Evolutionary conservation across 495 filamentous ascomycete genomes (phyloP).

Genomic region (Daldinia decipiens): DNA sequence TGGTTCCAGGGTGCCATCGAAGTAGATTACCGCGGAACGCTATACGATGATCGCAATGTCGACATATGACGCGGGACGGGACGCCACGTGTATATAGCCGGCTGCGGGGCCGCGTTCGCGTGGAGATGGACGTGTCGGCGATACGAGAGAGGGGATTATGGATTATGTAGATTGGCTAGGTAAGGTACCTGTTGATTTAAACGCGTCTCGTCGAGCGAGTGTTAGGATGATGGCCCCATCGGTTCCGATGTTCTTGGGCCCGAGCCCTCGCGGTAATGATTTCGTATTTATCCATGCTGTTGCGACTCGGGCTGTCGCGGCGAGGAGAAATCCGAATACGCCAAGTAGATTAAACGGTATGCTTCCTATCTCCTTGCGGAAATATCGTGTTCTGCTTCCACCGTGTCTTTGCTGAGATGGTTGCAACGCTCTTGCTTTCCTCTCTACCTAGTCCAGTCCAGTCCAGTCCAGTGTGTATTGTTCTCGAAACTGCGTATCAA

Average conservation of each 20-base stretch:
- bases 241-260: not conserved
- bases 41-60: not conserved
- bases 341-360: not conserved
- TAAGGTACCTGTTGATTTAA: not conserved
- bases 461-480: no score
- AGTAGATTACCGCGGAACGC: not conserved
- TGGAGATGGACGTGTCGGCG: not conserved
- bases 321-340: not conserved
- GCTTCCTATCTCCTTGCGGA: no score
- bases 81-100: constrained; percentile 2
- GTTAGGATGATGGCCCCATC: no score
- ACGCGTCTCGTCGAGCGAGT: not conserved
- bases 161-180: not conserved
- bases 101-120: not conserved
- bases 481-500: no score
- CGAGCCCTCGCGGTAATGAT: not conserved
- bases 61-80: not conserved
- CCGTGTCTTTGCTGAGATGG: no score
- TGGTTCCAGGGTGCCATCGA: not conserved
- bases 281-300: not conserved
- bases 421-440: no score
- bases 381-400: no score
- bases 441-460: no score
- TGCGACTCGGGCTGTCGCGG: not conserved
- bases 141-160: not conserved